Base-by-base conservation (phyloP, 495 filamentous ascomycete species). In the Apiosordaria backusii region DNA sequence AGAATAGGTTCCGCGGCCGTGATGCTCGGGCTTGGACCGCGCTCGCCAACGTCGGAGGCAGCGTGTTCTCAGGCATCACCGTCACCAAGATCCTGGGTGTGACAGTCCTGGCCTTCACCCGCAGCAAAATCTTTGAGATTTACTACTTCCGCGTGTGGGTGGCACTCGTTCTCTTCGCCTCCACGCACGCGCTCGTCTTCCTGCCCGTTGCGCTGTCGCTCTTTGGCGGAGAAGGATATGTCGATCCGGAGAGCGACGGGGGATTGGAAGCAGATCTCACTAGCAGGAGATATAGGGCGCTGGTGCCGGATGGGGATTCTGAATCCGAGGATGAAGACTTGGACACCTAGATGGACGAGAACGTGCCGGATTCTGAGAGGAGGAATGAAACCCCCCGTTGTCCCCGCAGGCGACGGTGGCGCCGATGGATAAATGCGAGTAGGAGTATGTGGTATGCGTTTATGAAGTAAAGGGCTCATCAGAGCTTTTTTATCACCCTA, bases 121-220 rank as follows among this genome's bases (percentile, higher is more conserved):
- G 91, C 24, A 96, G 92, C 77, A 98, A 97, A 85, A 98, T 99
- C 75, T 99, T 99, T 73, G 96, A 98, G 82, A 91, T 98, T 63
- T 99, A 98, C 77, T 99, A 98, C 76, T 99, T 99, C 80, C 83
- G 95, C 7, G 90, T 99, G 45, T 99, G 95, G 95, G 74, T 97
- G 22, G 89, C 93, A 55, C 82, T 99, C 66, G 92, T 98, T 50
- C 68, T 92, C 22, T 92, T 96, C 67, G 96, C 92, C n/a, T 91
- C 92, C 22, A 81, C 85, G 0, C 95, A 99, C 75, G 91, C 93
- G 13, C 82, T 99, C 18, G 84, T 99, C 2, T 96, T 97, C 77
- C 79, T 99, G 67, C 95, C 95, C 0, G 96, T 97, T 6, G 91
- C 89, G 26, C 82, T 99, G 66, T 94, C 91, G 71, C 83, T 96